These are phyloP conservation scores for Neofusicoccum kwambonambiense DNA, from an alignment of 2,329 filamentous ascomycete species.

Conservation along the genomic window DNA sequence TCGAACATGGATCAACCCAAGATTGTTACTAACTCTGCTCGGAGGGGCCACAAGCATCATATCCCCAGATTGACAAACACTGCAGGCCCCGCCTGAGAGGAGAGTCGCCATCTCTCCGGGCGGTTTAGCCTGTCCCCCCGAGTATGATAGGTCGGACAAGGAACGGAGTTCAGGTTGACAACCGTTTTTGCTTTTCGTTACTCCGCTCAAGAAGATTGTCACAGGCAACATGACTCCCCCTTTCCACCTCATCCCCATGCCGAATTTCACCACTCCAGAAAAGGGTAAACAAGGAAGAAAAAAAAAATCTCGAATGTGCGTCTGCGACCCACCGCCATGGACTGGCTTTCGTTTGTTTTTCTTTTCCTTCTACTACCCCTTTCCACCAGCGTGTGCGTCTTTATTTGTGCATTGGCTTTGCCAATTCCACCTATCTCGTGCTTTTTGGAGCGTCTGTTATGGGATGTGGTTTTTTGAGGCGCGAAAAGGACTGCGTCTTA, in stretches of 20 bases:
- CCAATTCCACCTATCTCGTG: too few relatives aligned
- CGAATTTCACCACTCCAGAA: constrained; percentile 9
- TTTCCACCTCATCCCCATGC: not conserved
- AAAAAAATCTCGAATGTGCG: constrained; percentile 1
- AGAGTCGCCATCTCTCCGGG: constrained; percentile 5
- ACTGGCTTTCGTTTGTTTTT: constrained; percentile 10
- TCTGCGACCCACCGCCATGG: constrained; percentile 15
- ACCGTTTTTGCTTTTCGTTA: not conserved
- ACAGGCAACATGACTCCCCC: not conserved
- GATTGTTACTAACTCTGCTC: constrained; percentile 5
- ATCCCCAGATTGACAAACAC: constrained; percentile 3
- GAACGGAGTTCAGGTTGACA: constrained; percentile 10
- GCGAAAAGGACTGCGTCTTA: not conserved
- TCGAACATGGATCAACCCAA: not conserved
- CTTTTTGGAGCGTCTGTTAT: not conserved
- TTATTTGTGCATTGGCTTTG: not conserved
- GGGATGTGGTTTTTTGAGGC: not conserved
- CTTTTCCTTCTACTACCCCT: not conserved
- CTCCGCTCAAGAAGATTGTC: constrained; percentile 12
- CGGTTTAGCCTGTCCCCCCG: not conserved
- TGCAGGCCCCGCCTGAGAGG: not conserved
- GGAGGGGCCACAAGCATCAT: not conserved
- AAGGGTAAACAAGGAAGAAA: not conserved
- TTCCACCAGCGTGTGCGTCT: not conserved
- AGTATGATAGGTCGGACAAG: not conserved